Evolutionary conservation across 495 filamentous ascomycete genomes (phyloP).

Genomic region (Beverwykella pulmonaria): DNA sequence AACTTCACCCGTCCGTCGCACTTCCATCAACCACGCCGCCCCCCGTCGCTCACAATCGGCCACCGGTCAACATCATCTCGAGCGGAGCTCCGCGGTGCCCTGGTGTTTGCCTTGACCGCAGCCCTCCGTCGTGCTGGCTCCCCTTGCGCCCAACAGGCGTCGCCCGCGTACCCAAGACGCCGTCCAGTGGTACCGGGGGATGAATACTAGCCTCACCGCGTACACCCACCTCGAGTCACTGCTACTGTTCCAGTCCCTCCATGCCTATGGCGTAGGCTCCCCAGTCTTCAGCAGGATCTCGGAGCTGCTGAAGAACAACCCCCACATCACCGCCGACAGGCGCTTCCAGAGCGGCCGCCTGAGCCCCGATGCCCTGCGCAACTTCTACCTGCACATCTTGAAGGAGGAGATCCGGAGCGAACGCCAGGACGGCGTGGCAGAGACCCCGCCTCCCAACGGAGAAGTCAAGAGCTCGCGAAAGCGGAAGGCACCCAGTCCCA

Average conservation of each 20-base stretch:
- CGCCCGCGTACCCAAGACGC: slow-evolving; percentile 31
- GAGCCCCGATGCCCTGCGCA: slow-evolving; percentile 74
- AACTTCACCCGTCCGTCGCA: not conserved
- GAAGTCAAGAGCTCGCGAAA: slow-evolving; percentile 58
- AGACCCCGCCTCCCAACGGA: slow-evolving; percentile 39
- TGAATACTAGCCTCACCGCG: slow-evolving; percentile 51
- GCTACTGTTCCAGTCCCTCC: slow-evolving; percentile 84
- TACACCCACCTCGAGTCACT: slow-evolving; percentile 89
- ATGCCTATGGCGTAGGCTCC: slow-evolving; percentile 63
- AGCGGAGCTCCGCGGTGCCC: slow-evolving; percentile 13
- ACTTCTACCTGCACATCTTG: slow-evolving; percentile 73
- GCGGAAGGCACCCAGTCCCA: slow-evolving; percentile 70
- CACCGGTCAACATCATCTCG: slow-evolving; percentile 21
- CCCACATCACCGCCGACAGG: slow-evolving; percentile 65
- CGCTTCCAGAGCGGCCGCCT: slow-evolving; percentile 73
- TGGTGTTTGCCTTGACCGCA: slow-evolving; percentile 16
- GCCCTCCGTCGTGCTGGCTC: slow-evolving; percentile 35
- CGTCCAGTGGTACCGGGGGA: slow-evolving; percentile 37
- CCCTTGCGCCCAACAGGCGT: slow-evolving; percentile 25
- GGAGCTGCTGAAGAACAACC: slow-evolving; percentile 68
- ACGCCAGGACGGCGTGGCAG: slow-evolving; percentile 13
- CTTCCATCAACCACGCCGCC: slow-evolving; percentile 21
- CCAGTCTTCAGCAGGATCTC: slow-evolving; percentile 74
- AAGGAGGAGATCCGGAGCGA: slow-evolving; percentile 66
- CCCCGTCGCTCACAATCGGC: slow-evolving; percentile 19